phyloP scores from a whole-genome alignment of 306 rosid species.

The Corylus heterophylla region DNA sequence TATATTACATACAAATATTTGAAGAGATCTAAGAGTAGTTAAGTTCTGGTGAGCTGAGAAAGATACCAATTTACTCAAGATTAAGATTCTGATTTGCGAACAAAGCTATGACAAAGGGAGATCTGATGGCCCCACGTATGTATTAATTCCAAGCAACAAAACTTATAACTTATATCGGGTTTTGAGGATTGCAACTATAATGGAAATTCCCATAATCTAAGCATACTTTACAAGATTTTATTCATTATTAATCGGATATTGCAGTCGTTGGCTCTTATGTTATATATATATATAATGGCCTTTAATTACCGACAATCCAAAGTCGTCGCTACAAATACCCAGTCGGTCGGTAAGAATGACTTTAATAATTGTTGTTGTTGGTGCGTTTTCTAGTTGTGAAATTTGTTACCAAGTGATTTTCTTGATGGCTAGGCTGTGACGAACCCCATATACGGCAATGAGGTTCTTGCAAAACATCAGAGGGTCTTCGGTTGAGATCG shows the following conservation, averaged over 20 bases:
- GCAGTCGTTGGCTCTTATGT: neutral
- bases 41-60: slow-evolving; percentile 53
- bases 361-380: too few species aligned
- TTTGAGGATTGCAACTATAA: neutral
- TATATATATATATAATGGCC: too few species aligned
- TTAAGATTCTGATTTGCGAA: slow-evolving; percentile 74
- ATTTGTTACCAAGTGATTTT: too few species aligned
- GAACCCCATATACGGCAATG: too few species aligned
- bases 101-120: slow-evolving; percentile 42
- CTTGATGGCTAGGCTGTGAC: too few species aligned
- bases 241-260: neutral
- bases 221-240: neutral
- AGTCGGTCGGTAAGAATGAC: too few species aligned
- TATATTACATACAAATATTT: slow-evolving; percentile 18
- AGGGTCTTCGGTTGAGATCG: too few species aligned
- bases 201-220: neutral
- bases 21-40: slow-evolving; percentile 39
- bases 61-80: slow-evolving; percentile 54
- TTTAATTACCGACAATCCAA: too few species aligned
- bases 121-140: slow-evolving; percentile 53
- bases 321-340: too few species aligned
- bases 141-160: slow-evolving; percentile 38
- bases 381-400: too few species aligned
- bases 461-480: too few species aligned
- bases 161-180: slow-evolving; percentile 28